Conservation (phyloP, 345 rosid species). For the Acer yangbiense region DNA sequence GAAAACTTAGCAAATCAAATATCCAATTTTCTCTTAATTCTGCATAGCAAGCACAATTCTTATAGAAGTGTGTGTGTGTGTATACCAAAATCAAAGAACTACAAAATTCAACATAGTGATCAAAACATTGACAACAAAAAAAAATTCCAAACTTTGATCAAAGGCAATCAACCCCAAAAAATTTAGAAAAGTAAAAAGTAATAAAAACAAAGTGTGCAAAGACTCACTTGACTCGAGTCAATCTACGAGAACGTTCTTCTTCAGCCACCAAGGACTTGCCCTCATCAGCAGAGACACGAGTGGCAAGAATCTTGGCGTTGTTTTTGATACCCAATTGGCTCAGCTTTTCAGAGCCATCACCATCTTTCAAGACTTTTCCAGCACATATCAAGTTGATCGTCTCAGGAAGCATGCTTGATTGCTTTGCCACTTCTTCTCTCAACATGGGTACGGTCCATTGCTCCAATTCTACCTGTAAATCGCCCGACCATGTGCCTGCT, state of each 20-base stretch:
- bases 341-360: constrained; percentile 54
- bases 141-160: not conserved
- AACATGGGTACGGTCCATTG: constrained; percentile 75
- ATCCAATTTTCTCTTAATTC: not conserved
- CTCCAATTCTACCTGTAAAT: constrained; percentile 76
- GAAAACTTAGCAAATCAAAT: not conserved
- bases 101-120: not conserved
- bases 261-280: constrained; percentile 69
- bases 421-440: constrained; percentile 73
- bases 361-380: constrained; percentile 72
- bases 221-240: constrained; percentile 75
- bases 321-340: constrained; percentile 61
- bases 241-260: constrained; percentile 74
- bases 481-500: constrained; percentile 87
- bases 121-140: not conserved
- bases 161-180: not conserved
- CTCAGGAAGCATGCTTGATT: constrained; percentile 52
- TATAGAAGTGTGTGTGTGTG: not conserved
- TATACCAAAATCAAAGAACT: not conserved
- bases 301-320: constrained; percentile 76
- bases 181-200: not conserved
- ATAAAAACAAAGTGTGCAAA: not conserved
- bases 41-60: too few species aligned
- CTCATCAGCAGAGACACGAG: constrained; percentile 64
- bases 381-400: constrained; percentile 77